Base-by-base conservation (phyloP, 2,329 filamentous ascomycete species). In the Fusarium mundagurra region DNA sequence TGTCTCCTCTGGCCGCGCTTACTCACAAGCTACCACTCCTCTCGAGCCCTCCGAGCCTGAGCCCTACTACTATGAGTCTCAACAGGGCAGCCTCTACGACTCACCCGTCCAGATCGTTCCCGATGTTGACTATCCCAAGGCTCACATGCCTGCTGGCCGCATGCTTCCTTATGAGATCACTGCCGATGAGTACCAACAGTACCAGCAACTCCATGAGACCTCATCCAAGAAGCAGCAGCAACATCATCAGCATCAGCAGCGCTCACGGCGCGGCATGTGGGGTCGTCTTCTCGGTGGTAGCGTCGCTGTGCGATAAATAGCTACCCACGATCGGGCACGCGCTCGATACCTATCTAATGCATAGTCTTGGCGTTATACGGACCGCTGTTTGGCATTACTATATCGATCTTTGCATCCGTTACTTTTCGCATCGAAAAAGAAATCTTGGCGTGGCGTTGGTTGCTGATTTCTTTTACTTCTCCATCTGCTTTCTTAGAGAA, bases 161-260 rank as follows among this genome's bases (percentile, higher is more conserved):
- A 80, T 86, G 72, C 85, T 90, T 9, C 87, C 88, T 11, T 90
- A 89, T 80, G 88, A 90, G 81, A 88, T 89, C 75, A 85, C 85
- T 69, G 77, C 82, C 39, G 87, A 90, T 33, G 86, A 89, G 67
- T 84, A 89, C 67, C 84, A 85, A 41, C 75, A 77, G 55, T 75
- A 77, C 54, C 74, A 77, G 69, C 84, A 86, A 64, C 78, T 88
- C 50, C 85, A 88, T 69, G 85, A 88, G 55, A 83, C 81, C 45
- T 80, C 82, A 51, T 78, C 78, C 67, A 87, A 86, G 80, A 88
- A 88, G 83, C 51, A 69, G 36, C 59, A 69, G 53, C 84, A 88
- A 82, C 86, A 87, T 41, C 61, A 66, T 1, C 84, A 84, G 5
- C 45, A 48, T 83, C 86, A 87, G 59, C 84, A 84, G 67, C 84